phyloP scores from a whole-genome alignment of 306 rosid species.

The Dicorynia guianensis region DNA sequence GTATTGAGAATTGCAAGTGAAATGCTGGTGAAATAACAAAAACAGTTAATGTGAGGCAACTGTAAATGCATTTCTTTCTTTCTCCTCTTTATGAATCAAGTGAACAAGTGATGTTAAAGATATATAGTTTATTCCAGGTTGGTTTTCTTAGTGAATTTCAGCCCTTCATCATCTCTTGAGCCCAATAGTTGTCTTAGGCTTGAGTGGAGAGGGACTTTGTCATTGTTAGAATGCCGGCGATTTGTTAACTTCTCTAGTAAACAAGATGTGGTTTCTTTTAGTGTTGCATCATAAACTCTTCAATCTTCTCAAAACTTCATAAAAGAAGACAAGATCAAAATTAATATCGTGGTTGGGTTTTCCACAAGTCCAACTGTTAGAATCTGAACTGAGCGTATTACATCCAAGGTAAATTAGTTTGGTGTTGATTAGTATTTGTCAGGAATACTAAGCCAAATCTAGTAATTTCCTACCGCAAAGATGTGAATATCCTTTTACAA shows the following conservation, averaged over 20 bases:
- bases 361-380: not conserved
- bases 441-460: conserved; percentile 1
- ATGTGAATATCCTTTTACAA: not conserved
- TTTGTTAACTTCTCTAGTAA: not conserved
- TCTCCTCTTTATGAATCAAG: too few relatives aligned
- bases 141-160: conserved; percentile 11
- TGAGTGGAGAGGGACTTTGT: not conserved
- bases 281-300: not conserved
- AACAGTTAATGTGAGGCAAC: not conserved
- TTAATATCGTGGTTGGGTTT: not conserved
- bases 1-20: too few relatives aligned
- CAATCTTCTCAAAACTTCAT: not conserved
- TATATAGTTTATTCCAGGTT: not conserved
- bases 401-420: not conserved
- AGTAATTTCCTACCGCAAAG: not conserved
- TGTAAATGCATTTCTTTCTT: not conserved
- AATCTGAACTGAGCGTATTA: not conserved
- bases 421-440: not conserved
- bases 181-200: not conserved
- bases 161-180: conserved; percentile 1
- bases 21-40: not conserved
- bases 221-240: not conserved
- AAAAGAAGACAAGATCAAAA: not conserved
- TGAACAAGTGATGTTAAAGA: conserved; percentile 9
- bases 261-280: not conserved